These are phyloP conservation scores for Suhomyces sp. DNA, from an alignment of 805 yeast genomes.

Conservation along the genomic window DNA sequence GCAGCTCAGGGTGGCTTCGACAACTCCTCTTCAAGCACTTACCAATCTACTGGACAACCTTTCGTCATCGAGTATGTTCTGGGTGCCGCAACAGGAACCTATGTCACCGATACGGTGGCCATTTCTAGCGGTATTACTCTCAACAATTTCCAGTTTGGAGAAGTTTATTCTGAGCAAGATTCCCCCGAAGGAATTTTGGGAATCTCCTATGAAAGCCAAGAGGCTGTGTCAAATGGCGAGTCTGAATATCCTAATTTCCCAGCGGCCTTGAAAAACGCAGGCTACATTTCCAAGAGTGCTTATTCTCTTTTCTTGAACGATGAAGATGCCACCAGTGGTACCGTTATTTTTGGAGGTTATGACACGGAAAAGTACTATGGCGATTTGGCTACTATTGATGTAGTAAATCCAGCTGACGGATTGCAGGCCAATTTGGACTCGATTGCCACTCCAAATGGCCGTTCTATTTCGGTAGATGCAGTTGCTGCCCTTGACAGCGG, in stretches of 20 bases:
- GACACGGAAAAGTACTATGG: slow-evolving; percentile 18
- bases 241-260: slow-evolving; percentile 11
- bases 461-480: background rate
- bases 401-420: background rate
- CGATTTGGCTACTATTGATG: slow-evolving; percentile 13
- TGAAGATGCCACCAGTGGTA: slow-evolving; percentile 7
- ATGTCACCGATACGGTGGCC: slow-evolving; percentile 7
- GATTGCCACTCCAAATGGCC: slow-evolving; percentile 8
- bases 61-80: slow-evolving; percentile 7
- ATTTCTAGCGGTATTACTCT: slow-evolving; percentile 3
- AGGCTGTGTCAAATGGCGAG: background rate
- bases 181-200: slow-evolving; percentile 8
- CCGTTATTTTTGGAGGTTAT: slow-evolving; percentile 20
- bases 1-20: background rate
- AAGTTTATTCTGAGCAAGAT: slow-evolving; percentile 7
- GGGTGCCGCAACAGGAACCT: slow-evolving; percentile 2
- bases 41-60: background rate
- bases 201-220: background rate
- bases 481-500: slow-evolving; percentile 8
- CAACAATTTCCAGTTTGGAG: slow-evolving; percentile 7
- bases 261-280: slow-evolving; percentile 7
- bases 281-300: slow-evolving; percentile 6
- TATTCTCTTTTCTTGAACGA: slow-evolving; percentile 16
- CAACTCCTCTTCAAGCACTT: slow-evolving; percentile 5
- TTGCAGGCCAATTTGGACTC: background rate